phyloP scores from a whole-genome alignment of 257 asterid genomes.

The Parsonsia alboflavescens region DNA sequence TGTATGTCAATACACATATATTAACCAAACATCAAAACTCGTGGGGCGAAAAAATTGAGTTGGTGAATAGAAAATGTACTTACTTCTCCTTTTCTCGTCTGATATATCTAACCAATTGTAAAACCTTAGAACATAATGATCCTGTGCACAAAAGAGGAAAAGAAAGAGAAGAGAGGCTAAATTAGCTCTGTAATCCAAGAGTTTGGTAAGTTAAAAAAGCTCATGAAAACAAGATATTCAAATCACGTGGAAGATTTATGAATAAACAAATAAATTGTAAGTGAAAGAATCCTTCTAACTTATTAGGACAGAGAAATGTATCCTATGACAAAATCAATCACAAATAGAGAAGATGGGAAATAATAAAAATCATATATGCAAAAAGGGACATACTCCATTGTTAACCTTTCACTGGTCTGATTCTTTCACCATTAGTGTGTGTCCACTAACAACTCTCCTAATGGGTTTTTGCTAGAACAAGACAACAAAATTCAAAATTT shows the following conservation, averaged over 20 bases:
- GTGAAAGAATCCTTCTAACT: neutral
- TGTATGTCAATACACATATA: neutral
- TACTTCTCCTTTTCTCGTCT: constrained; percentile 90
- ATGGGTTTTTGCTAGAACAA: constrained; percentile 83
- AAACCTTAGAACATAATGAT: constrained; percentile 71
- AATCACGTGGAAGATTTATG: neutral
- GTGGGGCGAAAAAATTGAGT: neutral
- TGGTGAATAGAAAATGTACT: constrained; percentile 31
- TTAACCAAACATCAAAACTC: neutral
- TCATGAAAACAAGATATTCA: neutral
- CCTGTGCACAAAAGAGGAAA: too few relatives aligned
- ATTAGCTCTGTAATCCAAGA: neutral
- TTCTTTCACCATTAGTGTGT: constrained; percentile 89
- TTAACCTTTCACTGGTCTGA: constrained; percentile 75
- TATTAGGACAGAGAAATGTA: constrained; percentile 2
- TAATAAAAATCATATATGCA: constrained; percentile 1
- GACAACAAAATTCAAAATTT: neutral
- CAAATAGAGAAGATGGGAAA: neutral
- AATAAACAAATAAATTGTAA: neutral
- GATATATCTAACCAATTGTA: constrained; percentile 91
- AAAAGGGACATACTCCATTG: constrained; percentile 53
- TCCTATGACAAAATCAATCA: neutral
- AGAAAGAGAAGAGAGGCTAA: constrained; percentile 11
- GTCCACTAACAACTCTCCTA: constrained; percentile 80
- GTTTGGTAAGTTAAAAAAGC: neutral